A percentile compares a stretch with the other conserved stretches of the same genome.
Conservation (phyloP, 2,329 filamentous ascomycete genomes). For the Penicillium sp. region DNA sequence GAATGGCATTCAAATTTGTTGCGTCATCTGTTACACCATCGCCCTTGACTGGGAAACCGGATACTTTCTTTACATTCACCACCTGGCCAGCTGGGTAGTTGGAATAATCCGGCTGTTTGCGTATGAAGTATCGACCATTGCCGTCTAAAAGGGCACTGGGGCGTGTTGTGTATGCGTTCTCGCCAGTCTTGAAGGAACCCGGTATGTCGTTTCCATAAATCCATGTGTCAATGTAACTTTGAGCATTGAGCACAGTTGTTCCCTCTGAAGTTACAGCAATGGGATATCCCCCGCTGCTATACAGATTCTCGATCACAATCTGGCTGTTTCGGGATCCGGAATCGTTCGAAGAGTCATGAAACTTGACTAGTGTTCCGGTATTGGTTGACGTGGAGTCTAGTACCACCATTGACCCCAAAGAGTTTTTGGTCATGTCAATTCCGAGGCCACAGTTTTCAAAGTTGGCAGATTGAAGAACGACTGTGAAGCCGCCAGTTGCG, state of each 20-base stretch:
- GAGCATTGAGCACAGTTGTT: conserved; percentile 18
- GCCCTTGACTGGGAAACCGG: conserved; percentile 37
- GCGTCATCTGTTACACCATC: conserved; percentile 41
- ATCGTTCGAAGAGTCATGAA: conserved; percentile 20
- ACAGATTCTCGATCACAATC: conserved; percentile 28
- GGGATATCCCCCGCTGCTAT: conserved; percentile 19
- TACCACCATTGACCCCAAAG: conserved; percentile 17
- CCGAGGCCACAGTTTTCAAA: conserved; percentile 18
- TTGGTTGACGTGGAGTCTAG: conserved; percentile 17
- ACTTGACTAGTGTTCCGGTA: conserved; percentile 15
- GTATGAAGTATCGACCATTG: conserved; percentile 36
- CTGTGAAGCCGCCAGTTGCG: conserved; percentile 33
- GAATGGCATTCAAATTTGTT: conserved; percentile 31
- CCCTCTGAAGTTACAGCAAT: conserved; percentile 24
- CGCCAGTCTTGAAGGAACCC: conserved; percentile 3
- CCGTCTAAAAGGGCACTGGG: conserved; percentile 6
- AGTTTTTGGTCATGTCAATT: conserved; percentile 13
- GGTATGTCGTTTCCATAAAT: conserved; percentile 30
- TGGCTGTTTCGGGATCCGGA: conserved; percentile 28
- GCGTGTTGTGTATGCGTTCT: neutral
- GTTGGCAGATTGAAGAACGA: conserved; percentile 21
- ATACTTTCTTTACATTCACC: conserved; percentile 46
- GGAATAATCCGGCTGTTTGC: conserved; percentile 41
- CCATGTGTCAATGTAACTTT: conserved; percentile 23
- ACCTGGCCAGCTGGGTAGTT: conserved; percentile 40